These are phyloP conservation scores for Pinus albicaulis DNA, from an alignment of 75 land plant genomes.

Conservation along the genomic window DNA sequence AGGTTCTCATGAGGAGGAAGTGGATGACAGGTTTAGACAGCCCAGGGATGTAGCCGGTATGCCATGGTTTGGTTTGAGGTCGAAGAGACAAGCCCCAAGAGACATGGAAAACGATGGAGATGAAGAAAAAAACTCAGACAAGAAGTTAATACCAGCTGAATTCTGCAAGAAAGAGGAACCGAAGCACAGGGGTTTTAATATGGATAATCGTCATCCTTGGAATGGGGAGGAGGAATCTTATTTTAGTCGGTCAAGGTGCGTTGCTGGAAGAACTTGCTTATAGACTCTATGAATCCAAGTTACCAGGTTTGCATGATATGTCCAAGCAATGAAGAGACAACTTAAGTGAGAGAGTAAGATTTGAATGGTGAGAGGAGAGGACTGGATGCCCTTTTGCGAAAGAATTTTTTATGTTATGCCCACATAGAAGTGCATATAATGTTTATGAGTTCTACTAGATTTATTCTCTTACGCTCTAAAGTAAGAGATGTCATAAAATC, in stretches of 20 bases:
- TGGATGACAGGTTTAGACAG: not conserved
- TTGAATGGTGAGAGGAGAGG: too few relatives aligned
- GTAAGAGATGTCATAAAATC: too few relatives aligned
- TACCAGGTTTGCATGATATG: conserved; percentile 2
- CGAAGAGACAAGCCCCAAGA: not conserved
- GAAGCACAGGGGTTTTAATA: too few relatives aligned
- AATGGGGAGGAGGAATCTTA: not conserved
- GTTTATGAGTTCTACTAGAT: too few relatives aligned
- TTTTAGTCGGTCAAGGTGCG: conserved; percentile 5
- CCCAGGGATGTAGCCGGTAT: not conserved
- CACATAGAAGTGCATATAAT: too few relatives aligned
- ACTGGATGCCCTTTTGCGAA: too few relatives aligned
- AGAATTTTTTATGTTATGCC: too few relatives aligned
- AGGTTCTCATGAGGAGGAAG: not conserved
- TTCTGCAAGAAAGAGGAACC: not conserved
- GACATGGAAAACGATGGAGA: not conserved
- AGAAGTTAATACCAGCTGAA: not conserved
- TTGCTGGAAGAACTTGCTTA: conserved; percentile 2
- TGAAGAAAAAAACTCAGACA: not conserved
- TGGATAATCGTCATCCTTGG: not conserved
- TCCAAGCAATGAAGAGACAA: too few relatives aligned
- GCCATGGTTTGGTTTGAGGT: conserved; percentile 1
- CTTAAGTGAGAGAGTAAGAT: too few relatives aligned
- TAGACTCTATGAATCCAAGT: not conserved
- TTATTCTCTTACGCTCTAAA: too few relatives aligned